Evolutionary conservation across 2,329 filamentous ascomycete species (phyloP).

Genomic region (Elsinoe fawcettii): DNA sequence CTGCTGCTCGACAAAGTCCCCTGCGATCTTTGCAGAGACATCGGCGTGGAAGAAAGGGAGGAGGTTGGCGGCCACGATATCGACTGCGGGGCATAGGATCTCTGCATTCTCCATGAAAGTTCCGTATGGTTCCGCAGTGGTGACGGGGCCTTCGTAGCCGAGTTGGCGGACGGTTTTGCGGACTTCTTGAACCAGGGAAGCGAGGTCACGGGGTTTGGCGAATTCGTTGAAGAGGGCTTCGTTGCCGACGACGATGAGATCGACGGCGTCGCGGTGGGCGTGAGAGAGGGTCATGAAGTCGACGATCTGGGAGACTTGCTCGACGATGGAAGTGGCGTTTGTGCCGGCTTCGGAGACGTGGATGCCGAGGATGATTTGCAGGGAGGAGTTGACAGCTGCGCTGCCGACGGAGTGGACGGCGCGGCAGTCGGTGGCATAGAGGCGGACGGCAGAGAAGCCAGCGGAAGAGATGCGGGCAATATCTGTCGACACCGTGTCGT

Average conservation of each 20-base stretch:
- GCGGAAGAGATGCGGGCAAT: conserved; percentile 37
- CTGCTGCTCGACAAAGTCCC: conserved; percentile 67
- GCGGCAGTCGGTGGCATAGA: conserved; percentile 89
- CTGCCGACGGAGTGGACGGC: conserved; percentile 67
- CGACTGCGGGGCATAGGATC: conserved; percentile 63
- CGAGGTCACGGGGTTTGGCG: conserved; percentile 58
- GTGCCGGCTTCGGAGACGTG: conserved; percentile 62
- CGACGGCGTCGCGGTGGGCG: conserved; percentile 63
- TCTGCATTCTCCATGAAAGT: conserved; percentile 59
- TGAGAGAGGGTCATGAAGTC: conserved; percentile 69
- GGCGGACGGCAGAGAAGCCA: conserved; percentile 60
- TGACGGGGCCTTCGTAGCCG: conserved; percentile 62
- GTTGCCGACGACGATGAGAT: conserved; percentile 81
- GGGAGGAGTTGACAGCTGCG: conserved; percentile 56
- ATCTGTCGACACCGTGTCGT: conserved; percentile 33
- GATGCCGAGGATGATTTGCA: conserved; percentile 81
- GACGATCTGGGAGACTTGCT: conserved; percentile 54
- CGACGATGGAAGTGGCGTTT: conserved; percentile 49
- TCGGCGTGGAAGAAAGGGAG: conserved; percentile 88
- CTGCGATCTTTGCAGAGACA: conserved; percentile 57
- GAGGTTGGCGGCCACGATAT: conserved; percentile 77
- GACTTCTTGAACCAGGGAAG: conserved; percentile 25
- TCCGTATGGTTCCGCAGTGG: conserved; percentile 79
- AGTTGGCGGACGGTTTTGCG: conserved; percentile 6
- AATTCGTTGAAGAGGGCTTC: conserved; percentile 74